A percentile compares a stretch with the other conserved stretches of the same genome.
These are phyloP conservation scores for Beta corolliflora DNA, from an alignment of 179 eudicot species.

Conservation along the genomic window DNA sequence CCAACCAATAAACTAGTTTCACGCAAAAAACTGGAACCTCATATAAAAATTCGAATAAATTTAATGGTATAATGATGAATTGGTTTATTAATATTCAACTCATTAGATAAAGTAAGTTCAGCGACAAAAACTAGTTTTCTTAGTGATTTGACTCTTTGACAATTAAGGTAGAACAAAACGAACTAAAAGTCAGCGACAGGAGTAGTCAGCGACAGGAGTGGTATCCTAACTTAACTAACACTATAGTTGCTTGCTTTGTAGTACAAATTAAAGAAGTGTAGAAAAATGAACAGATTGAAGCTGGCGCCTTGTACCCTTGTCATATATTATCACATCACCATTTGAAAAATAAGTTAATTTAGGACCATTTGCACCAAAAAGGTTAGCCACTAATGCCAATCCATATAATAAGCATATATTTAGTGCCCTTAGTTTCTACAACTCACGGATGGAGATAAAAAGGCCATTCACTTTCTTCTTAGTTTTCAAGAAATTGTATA, in stretches of 20 bases:
- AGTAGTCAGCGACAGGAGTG: constrained; percentile 40
- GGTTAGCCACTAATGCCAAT: too few species aligned
- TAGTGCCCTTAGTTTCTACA: too few species aligned
- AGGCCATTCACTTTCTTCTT: background rate
- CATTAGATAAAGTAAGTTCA: constrained; percentile 24
- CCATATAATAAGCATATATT: background rate
- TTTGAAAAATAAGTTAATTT: background rate
- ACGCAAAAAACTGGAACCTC: too few species aligned
- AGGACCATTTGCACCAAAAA: constrained; percentile 5
- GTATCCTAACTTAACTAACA: constrained; percentile 41
- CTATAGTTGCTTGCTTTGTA: constrained; percentile 29
- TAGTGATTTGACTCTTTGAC: constrained; percentile 25
- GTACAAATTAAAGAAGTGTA: constrained; percentile 6
- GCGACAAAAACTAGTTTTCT: constrained; percentile 21
- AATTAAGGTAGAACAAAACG: constrained; percentile 11
- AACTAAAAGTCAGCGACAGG: too few species aligned
- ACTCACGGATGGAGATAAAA: background rate
- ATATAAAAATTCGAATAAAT: too few species aligned
- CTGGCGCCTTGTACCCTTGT: constrained; percentile 9
- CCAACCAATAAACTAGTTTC: too few species aligned
- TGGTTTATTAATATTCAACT: constrained; percentile 4
- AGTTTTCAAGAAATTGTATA: background rate
- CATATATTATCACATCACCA: background rate
- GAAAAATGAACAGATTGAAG: constrained; percentile 6
- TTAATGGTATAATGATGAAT: background rate